Evolutionary conservation across 164 flowering plant genomes (phyloP).

Genomic region (Dillenia suffruticosa): DNA sequence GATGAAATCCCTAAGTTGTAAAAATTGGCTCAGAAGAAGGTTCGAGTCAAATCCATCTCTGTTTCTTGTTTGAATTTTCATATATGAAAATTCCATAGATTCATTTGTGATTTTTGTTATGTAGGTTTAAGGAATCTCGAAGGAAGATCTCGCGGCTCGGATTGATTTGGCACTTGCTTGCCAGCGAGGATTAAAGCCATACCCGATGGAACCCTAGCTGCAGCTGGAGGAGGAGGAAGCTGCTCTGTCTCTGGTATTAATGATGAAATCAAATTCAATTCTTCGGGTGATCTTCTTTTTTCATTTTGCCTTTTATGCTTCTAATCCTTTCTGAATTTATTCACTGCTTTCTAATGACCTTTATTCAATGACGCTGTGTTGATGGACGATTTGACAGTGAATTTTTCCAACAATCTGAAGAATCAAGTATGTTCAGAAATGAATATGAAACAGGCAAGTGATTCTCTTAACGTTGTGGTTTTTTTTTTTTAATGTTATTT

Average conservation of each 20-base stretch:
- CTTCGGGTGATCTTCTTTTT: conserved; percentile 22
- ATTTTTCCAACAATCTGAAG: conserved; percentile 44
- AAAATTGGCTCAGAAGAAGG: conserved; percentile 56
- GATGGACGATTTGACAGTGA: conserved; percentile 37
- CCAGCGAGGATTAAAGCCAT: conserved; percentile 52
- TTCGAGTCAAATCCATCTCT: conserved; percentile 1
- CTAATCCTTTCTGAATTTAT: no score
- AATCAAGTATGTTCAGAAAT: conserved; percentile 46
- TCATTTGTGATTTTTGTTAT: not conserved
- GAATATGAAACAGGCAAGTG: conserved; percentile 53
- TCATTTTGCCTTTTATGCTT: not conserved
- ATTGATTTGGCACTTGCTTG: conserved; percentile 43
- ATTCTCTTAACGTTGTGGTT: no score
- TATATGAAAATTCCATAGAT: not conserved
- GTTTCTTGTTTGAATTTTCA: not conserved
- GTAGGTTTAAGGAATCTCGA: conserved; percentile 54
- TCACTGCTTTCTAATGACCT: not conserved
- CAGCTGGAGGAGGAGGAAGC: conserved; percentile 34
- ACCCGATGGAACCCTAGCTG: conserved; percentile 45
- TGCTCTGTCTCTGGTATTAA: conserved; percentile 39
- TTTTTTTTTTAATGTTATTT: not conserved
- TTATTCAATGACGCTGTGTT: conserved; percentile 1
- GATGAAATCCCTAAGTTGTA: conserved; percentile 57
- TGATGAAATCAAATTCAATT: conserved; percentile 46
- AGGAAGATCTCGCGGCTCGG: conserved; percentile 42